Conservation (phyloP, 495 filamentous ascomycete genomes). For the Aspergillus affinis region DNA sequence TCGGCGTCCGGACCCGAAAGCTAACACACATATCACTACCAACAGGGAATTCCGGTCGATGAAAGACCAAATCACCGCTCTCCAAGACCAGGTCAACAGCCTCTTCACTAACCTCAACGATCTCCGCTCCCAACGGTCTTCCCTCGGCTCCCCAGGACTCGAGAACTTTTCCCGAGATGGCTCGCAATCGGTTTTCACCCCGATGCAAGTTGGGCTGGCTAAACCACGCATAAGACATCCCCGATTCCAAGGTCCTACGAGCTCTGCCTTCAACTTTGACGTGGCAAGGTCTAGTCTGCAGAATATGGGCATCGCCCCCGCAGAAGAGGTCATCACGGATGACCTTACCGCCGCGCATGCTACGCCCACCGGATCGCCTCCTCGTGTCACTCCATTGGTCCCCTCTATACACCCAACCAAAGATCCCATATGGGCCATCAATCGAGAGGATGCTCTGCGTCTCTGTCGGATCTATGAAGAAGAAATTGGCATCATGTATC, state of each 20-base stretch:
- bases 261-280: slow-evolving; percentile 80
- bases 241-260: slow-evolving; percentile 81
- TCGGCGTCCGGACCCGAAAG: not conserved
- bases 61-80: slow-evolving; percentile 64
- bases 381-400: slow-evolving; percentile 25
- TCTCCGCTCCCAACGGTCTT: slow-evolving; percentile 48
- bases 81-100: slow-evolving; percentile 83
- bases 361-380: slow-evolving; percentile 54
- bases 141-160: slow-evolving; percentile 37
- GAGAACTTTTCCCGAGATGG: slow-evolving; percentile 41
- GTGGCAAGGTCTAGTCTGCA: slow-evolving; percentile 85
- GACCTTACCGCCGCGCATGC: slow-evolving; percentile 50
- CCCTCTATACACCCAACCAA: slow-evolving; percentile 44
- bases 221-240: slow-evolving; percentile 52
- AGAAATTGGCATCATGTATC: slow-evolving; percentile 86
- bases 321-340: slow-evolving; percentile 59
- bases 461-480: slow-evolving; percentile 75
- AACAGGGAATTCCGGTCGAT: slow-evolving; percentile 76
- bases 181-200: slow-evolving; percentile 37
- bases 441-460: slow-evolving; percentile 68
- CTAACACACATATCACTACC: slow-evolving; percentile 10
- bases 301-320: slow-evolving; percentile 73
- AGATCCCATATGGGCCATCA: slow-evolving; percentile 76
- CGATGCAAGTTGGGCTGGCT: slow-evolving; percentile 31
- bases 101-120: slow-evolving; percentile 69